Evolutionary conservation across 139 green algal genomes (phyloP).

Genomic region (Tetradesmus obliquus): DNA sequence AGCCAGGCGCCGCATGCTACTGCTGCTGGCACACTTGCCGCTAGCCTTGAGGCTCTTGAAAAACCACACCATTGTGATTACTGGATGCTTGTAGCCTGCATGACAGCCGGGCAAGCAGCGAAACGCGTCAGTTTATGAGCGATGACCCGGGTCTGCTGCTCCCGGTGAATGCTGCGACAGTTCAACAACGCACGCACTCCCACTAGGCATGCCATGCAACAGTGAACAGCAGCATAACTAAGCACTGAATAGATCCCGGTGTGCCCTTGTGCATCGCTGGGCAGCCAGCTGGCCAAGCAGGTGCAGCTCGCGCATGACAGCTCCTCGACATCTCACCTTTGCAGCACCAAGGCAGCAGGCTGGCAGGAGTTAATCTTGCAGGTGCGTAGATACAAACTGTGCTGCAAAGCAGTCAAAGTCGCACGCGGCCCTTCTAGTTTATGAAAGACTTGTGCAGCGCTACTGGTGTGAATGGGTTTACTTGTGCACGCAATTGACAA

Average conservation of each 20-base stretch:
- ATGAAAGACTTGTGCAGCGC: no score
- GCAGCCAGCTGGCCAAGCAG: neutral
- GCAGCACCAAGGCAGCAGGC: neutral
- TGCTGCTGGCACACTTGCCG: neutral
- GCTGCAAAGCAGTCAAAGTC: neutral
- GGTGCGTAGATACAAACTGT: neutral
- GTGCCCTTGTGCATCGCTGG: neutral
- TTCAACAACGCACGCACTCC: neutral
- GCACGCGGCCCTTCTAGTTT: no score
- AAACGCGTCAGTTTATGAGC: neutral
- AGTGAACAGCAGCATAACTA: neutral
- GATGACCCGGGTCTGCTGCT: neutral
- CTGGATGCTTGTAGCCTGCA: neutral
- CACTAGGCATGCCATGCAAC: neutral
- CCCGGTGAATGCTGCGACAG: neutral
- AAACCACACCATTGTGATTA: neutral
- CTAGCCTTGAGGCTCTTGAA: neutral
- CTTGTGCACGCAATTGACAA: neutral
- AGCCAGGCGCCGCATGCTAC: neutral
- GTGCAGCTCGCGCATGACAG: neutral
- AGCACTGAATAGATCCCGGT: neutral
- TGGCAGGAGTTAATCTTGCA: neutral
- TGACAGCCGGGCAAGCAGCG: neutral
- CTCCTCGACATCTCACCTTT: neutral
- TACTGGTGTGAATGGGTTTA: neutral